A percentile compares a stretch with the other conserved stretches of the same genome.
phyloP scores from a whole-genome alignment of 352 stramenopile genomes.

The Phytophthora palmivora region DNA sequence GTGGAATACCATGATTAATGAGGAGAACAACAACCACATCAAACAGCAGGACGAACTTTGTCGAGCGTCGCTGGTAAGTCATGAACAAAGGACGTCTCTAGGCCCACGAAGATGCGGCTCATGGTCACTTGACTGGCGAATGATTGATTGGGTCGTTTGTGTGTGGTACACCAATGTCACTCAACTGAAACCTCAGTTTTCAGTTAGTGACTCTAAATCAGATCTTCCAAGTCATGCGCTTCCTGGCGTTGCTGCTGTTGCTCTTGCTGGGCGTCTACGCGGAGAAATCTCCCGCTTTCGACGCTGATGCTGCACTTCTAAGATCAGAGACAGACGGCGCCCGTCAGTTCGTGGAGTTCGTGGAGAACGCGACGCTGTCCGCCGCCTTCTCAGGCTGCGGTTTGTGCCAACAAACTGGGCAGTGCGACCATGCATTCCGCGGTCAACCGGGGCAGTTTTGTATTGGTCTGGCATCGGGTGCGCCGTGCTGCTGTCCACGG shows the following conservation, averaged over 20 bases:
- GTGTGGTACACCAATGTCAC: constrained; percentile 7
- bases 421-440: constrained; percentile 72
- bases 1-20: constrained; percentile 2
- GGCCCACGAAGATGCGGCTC: constrained; percentile 77
- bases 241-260: constrained; percentile 23
- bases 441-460: constrained; percentile 71
- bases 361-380: constrained; percentile 49
- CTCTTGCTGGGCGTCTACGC: constrained; percentile 15
- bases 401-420: constrained; percentile 63
- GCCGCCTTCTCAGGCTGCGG: constrained; percentile 63
- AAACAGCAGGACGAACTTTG: constrained; percentile 37
- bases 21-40: neutral
- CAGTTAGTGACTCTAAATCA: neutral
- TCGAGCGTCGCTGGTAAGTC: constrained; percentile 72
- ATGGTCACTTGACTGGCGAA: constrained; percentile 14
- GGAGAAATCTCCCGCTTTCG: constrained; percentile 5
- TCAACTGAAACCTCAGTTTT: neutral
- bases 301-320: constrained; percentile 9
- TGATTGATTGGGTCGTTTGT: constrained; percentile 9
- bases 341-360: constrained; percentile 31
- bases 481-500: constrained; percentile 67
- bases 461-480: constrained; percentile 53
- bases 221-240: constrained; percentile 15
- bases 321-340: constrained; percentile 1
- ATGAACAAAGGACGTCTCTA: constrained; percentile 78